Evolutionary conservation across 2,329 filamentous ascomycete species (phyloP), one percentile per base, ranked within the genome.

Genomic region (Onygenales sp.): DNA sequence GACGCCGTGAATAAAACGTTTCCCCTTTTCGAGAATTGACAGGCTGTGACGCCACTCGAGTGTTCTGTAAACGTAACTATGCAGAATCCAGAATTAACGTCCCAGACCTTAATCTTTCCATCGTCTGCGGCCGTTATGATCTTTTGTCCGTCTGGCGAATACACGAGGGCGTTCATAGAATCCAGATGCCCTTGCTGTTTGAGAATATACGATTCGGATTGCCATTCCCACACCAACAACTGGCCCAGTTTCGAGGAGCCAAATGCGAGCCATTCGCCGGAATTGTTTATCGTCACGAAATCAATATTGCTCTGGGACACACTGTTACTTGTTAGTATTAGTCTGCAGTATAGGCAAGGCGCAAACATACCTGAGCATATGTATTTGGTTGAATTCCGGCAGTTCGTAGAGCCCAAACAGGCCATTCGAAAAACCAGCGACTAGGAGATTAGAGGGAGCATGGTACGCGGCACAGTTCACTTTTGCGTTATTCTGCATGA

Each of bases 161-260:
- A 98, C 7, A 87, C 86, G 3, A 98, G 77, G 0, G 90, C 82
- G 69, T 97, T 97, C 82, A 97, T 91, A 2, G 89, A 87, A 68
- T 98, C 93, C 59, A 95, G 91, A 71, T 98, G 93, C 0, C 92
- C 93, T 70, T 97, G 93, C 66, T 98, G 93, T 72, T 98, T 98
- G 47, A 98, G 76, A 55, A 98, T 94, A 69, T 98, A 98, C 5
- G 92, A 97, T 70, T 98, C 94, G 0, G 93, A 98, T 67, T 97
- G 92, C 91, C 94, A 98, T 69, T 98, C 93, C 93, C 93, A 98
- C 3, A 98, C 93, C 3, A 98, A 75, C n/a, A 98, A 77, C 67
- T 98, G 93, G 0, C 94, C 94, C 5, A 95, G 79, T 63, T 94
- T 94, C 2, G 93, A 95, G 0, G 94, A 93, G 11, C 92, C 93